Evolutionary conservation across 441 rosid genomes (phyloP).

Genomic region (Flueggea neowawraea): DNA sequence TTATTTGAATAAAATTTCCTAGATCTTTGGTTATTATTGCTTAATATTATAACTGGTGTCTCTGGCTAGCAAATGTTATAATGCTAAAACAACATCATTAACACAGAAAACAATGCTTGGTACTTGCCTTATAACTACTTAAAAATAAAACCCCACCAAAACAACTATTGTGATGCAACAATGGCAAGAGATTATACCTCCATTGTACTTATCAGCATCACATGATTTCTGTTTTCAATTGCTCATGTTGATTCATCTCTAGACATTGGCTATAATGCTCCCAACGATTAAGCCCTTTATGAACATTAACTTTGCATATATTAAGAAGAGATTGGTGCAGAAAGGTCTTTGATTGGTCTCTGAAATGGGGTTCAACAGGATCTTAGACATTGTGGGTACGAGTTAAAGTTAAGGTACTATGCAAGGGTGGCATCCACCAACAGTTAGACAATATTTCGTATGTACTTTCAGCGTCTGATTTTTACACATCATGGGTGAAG

Average conservation of each 20-base stretch:
- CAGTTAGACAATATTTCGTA: constrained; percentile 10
- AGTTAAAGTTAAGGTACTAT: constrained; percentile 10
- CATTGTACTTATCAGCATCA: constrained; percentile 22
- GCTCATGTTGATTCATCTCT: constrained; percentile 18
- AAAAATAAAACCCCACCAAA: too few species aligned
- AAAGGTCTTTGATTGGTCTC: constrained; percentile 28
- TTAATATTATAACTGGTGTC: too few species aligned
- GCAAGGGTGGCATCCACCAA: constrained; percentile 26
- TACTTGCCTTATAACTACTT: too few species aligned
- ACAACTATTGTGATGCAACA: neutral
- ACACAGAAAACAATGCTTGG: too few species aligned
- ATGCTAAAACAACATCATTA: too few species aligned
- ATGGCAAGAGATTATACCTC: constrained; percentile 12
- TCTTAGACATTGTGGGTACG: too few species aligned
- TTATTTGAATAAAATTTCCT: too few species aligned
- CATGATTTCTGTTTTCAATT: constrained; percentile 22
- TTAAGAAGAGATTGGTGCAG: constrained; percentile 13
- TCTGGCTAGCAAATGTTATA: too few species aligned
- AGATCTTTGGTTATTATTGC: too few species aligned
- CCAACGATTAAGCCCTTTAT: too few species aligned
- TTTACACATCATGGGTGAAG: constrained; percentile 7
- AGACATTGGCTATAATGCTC: constrained; percentile 23
- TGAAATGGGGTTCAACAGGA: neutral
- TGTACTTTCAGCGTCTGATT: constrained; percentile 20
- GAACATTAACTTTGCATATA: constrained; percentile 2